Conservation (phyloP, 768 basidiomycete genomes). For the Polyporus arcularius region DNA sequence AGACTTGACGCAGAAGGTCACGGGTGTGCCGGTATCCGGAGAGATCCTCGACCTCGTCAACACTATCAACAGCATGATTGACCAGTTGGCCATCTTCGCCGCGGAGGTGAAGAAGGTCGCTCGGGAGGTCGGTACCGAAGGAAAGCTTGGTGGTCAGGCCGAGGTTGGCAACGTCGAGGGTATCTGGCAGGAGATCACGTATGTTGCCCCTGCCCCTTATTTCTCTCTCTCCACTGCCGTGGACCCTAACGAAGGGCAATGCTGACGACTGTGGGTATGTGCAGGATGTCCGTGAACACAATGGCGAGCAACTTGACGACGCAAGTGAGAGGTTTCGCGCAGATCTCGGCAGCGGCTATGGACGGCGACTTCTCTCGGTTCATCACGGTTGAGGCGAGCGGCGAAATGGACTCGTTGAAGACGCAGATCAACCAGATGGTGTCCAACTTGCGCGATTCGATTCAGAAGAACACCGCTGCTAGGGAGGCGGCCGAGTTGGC, state of each 20-base stretch:
- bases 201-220: slow-evolving; percentile 32
- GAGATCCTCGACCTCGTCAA: slow-evolving; percentile 96
- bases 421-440: slow-evolving; percentile 99
- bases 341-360: slow-evolving; percentile 97
- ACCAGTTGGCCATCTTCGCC: slow-evolving; percentile 67
- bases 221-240: neutral
- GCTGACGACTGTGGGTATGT: neutral
- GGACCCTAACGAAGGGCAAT: slow-evolving; percentile 20
- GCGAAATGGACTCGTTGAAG: slow-evolving; percentile 99
- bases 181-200: slow-evolving; percentile 99
- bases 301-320: slow-evolving; percentile 98
- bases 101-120: slow-evolving; percentile 93
- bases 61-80: slow-evolving; percentile 93
- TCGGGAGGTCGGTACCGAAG: slow-evolving; percentile 95
- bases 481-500: slow-evolving; percentile 96
- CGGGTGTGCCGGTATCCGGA: slow-evolving; percentile 88
- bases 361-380: slow-evolving; percentile 99
- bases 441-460: slow-evolving; percentile 92
- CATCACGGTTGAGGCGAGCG: slow-evolving; percentile 97
- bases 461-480: slow-evolving; percentile 98
- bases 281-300: slow-evolving; percentile 91
- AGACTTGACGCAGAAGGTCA: slow-evolving; percentile 92
- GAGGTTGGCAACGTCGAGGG: slow-evolving; percentile 97
- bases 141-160: slow-evolving; percentile 97
- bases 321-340: slow-evolving; percentile 98